These are phyloP conservation scores for Chlamydomonas sp. DNA, from an alignment of 139 green algal species.

Conservation along the genomic window DNA sequence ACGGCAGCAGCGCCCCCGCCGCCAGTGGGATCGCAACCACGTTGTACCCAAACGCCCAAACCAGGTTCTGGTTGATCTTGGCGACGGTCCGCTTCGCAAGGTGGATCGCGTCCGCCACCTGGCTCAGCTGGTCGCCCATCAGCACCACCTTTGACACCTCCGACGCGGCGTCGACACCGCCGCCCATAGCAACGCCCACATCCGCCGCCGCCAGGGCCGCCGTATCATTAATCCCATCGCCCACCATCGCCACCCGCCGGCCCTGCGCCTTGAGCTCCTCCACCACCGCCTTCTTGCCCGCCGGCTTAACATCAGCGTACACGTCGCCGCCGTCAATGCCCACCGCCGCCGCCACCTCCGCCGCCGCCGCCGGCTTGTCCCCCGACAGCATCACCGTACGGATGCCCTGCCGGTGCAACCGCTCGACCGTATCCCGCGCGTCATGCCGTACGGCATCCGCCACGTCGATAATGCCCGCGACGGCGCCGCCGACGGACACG, in stretches of 20 bases:
- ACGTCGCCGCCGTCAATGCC: constrained; percentile 67
- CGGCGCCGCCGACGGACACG: constrained; percentile 63
- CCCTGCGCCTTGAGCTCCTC: constrained; percentile 62
- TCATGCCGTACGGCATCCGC: constrained; percentile 71
- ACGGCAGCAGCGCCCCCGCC: constrained; percentile 60
- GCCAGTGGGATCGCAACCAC: constrained; percentile 78
- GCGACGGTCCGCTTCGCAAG: constrained; percentile 77
- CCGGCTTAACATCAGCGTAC: constrained; percentile 71
- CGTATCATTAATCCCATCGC: constrained; percentile 93
- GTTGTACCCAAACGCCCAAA: constrained; percentile 94
- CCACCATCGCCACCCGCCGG: constrained; percentile 86
- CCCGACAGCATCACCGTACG: constrained; percentile 80
- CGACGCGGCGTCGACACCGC: constrained; percentile 69
- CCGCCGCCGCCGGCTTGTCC: constrained; percentile 64
- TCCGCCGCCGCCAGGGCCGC: constrained; percentile 85
- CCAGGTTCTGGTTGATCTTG: constrained; percentile 93
- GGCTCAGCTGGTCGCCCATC: constrained; percentile 75
- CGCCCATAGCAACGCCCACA: constrained; percentile 91
- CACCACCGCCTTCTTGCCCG: constrained; percentile 77
- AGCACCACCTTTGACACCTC: constrained; percentile 85
- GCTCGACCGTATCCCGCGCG: constrained; percentile 49
- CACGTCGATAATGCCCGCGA: constrained; percentile 72
- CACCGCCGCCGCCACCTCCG: constrained; percentile 72
- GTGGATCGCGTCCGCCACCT: constrained; percentile 85
- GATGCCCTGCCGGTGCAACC: constrained; percentile 56